Evolutionary conservation across 2,329 filamentous ascomycete genomes (phyloP).

Genomic region (Colletotrichum viniferum): DNA sequence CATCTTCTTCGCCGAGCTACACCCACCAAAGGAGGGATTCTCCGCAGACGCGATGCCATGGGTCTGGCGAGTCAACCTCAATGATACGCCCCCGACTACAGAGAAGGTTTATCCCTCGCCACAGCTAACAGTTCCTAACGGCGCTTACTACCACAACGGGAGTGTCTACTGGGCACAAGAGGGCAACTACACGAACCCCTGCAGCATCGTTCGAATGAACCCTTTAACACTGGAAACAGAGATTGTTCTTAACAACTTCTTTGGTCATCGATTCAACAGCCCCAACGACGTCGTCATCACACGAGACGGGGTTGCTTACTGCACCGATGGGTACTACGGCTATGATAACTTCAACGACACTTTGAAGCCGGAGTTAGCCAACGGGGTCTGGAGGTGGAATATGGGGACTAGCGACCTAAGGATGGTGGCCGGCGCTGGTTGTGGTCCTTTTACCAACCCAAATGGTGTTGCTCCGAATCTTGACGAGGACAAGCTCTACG

Average conservation of each 20-base stretch:
- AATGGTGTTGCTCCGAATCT: slow-evolving; percentile 22
- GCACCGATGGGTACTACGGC: slow-evolving; percentile 24
- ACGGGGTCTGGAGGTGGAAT: slow-evolving; percentile 24
- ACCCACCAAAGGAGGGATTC: slow-evolving; percentile 19
- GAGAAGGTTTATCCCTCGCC: slow-evolving; percentile 22
- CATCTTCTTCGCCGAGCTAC: slow-evolving; percentile 21
- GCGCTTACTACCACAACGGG: slow-evolving; percentile 22
- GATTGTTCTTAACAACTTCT: slow-evolving; percentile 20
- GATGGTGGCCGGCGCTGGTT: slow-evolving; percentile 17
- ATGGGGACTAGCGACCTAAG: slow-evolving; percentile 11
- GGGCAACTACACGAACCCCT: slow-evolving; percentile 18
- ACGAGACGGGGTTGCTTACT: slow-evolving; percentile 15
- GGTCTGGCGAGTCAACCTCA: slow-evolving; percentile 20
- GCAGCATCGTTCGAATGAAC: slow-evolving; percentile 21
- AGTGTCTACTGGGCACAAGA: slow-evolving; percentile 23
- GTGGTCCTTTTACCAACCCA: slow-evolving; percentile 24
- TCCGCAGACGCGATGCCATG: slow-evolving; percentile 16
- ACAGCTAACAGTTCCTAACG: slow-evolving; percentile 20
- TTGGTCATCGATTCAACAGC: slow-evolving; percentile 24
- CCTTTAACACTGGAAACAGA: slow-evolving; percentile 11
- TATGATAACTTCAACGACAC: slow-evolving; percentile 24
- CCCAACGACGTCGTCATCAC: slow-evolving; percentile 23
- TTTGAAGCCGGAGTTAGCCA: slow-evolving; percentile 19
- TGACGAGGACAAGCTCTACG: slow-evolving; percentile 18
- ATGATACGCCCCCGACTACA: not conserved